A percentile compares a stretch with the other conserved stretches of the same genome.
These are phyloP conservation scores for Magnolia kwangsiensis DNA, from an alignment of 164 flowering plant genomes.

Conservation along the genomic window DNA sequence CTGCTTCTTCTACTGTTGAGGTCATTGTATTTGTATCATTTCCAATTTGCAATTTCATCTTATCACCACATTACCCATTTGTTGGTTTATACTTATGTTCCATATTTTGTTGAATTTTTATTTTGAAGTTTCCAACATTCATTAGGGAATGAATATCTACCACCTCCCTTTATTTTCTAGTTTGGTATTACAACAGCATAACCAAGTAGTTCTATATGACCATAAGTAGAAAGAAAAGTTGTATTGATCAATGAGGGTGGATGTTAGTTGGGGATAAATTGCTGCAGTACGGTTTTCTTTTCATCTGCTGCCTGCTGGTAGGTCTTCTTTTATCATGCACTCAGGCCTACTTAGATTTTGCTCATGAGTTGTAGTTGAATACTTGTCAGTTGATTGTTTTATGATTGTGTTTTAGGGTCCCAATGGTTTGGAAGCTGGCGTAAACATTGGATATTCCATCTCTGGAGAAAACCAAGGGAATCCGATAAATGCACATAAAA, in stretches of 20 bases:
- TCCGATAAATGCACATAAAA: constrained; percentile 7
- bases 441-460: constrained; percentile 1
- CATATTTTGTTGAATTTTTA: too few species aligned
- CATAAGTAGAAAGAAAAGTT: background rate
- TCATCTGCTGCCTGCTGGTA: background rate
- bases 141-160: too few species aligned
- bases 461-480: constrained; percentile 20
- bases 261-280: background rate
- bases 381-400: background rate
- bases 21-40: too few species aligned
- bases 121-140: too few species aligned
- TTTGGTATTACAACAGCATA: background rate
- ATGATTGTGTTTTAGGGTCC: background rate
- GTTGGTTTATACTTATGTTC: too few species aligned
- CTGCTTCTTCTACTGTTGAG: too few species aligned
- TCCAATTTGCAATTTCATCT: too few species aligned
- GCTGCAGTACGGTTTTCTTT: background rate
- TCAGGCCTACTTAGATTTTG: background rate
- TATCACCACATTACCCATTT: too few species aligned
- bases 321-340: background rate
- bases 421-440: background rate
- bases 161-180: background rate
- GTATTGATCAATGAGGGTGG: background rate
- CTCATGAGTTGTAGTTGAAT: background rate
- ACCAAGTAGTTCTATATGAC: background rate